These are phyloP conservation scores for Curvularia sp. DNA, from an alignment of 2,329 filamentous ascomycete genomes.

Conservation along the genomic window DNA sequence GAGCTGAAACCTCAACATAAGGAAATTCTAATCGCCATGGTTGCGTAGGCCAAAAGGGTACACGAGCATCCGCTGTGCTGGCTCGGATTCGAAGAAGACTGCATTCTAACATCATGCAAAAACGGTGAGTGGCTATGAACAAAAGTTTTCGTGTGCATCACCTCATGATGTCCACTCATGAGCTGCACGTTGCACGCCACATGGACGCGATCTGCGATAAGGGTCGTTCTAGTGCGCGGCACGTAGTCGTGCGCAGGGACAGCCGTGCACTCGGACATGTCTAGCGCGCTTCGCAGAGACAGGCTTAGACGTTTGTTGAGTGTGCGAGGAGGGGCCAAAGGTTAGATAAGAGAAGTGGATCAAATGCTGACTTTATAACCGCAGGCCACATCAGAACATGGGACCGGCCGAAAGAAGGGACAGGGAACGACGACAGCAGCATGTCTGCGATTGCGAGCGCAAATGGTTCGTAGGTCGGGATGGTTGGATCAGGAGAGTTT, in stretches of 20 bases:
- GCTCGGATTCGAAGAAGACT: slow-evolving; percentile 91
- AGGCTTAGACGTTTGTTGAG: slow-evolving; percentile 26
- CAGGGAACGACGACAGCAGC: slow-evolving; percentile 45
- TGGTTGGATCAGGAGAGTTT: slow-evolving; percentile 3
- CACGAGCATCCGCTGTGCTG: slow-evolving; percentile 88
- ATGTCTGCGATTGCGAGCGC: slow-evolving; percentile 37
- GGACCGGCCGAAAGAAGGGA: slow-evolving; percentile 67
- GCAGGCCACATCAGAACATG: slow-evolving; percentile 78
- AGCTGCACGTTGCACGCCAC: slow-evolving; percentile 16
- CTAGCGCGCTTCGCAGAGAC: slow-evolving; percentile 14
- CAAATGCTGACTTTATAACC: slow-evolving; percentile 21
- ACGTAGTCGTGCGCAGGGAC: slow-evolving; percentile 37
- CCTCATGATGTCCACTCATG: slow-evolving; percentile 17
- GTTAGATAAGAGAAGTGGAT: slow-evolving; percentile 32
- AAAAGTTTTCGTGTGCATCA: slow-evolving; percentile 21
- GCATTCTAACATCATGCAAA: slow-evolving; percentile 90
- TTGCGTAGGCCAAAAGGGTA: slow-evolving; percentile 74
- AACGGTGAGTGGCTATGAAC: slow-evolving; percentile 68
- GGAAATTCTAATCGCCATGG: slow-evolving; percentile 12
- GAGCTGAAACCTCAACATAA: slow-evolving; percentile 5
- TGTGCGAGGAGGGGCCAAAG: slow-evolving; percentile 11
- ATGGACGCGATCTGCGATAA: slow-evolving; percentile 29
- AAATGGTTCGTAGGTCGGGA: slow-evolving; percentile 16
- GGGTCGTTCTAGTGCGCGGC: slow-evolving; percentile 28
- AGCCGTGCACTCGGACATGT: slow-evolving; percentile 17